Evolutionary conservation across 176 grass and related monocot genomes (phyloP), one percentile per base, ranked within the genome.

Genomic region (Aechmea fasciata): DNA sequence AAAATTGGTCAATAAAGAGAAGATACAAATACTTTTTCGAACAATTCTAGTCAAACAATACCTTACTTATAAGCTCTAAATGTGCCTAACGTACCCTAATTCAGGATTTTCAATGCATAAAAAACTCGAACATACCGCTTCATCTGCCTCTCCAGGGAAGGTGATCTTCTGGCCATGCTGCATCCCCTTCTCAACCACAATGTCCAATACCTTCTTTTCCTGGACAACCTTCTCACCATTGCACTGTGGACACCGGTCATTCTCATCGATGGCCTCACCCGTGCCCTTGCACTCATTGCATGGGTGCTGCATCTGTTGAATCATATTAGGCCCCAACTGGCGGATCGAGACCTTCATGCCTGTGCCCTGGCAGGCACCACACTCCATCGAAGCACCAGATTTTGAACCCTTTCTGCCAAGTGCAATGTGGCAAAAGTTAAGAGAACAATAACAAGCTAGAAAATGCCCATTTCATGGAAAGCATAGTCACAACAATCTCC

Each of bases 301-400:
- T 50, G 87, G 79, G 50, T 85, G 84, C 51, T 90, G 91, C 91
- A 96, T 96, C 69, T 96, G 91, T 47, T 96, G 91, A 49, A 96
- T 87, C 91, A 96, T 96, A 41, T 76, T 72, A n/a, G 91, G 91
- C 5, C 86, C 91, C 63, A 96, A 11, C 54, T 90, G 87, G 18
- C 91, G 72, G 2, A 96, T 83, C 48, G 86, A 83, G 15, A 96
- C 81, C 82, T 87, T 96, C 15, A 76, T 78, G 13, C 91, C 91
- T 20, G 87, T 77, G 12, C 91, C 91, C 63, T 87, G 81, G 33
- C 91, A 96, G n/a, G 75, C 70, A 50, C 47, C 33, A 62, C 91
- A 96, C 57, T 62, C 82, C 26, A 77, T 83, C 0, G 91, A 90
- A 68, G 81, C 84, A 14, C 87, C 91, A 49, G 91, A 96, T 65